A percentile compares a stretch with the other conserved stretches of the same genome.
Conservation (phyloP, 352 stramenopile species). For the Phytophthora parvispora region DNA sequence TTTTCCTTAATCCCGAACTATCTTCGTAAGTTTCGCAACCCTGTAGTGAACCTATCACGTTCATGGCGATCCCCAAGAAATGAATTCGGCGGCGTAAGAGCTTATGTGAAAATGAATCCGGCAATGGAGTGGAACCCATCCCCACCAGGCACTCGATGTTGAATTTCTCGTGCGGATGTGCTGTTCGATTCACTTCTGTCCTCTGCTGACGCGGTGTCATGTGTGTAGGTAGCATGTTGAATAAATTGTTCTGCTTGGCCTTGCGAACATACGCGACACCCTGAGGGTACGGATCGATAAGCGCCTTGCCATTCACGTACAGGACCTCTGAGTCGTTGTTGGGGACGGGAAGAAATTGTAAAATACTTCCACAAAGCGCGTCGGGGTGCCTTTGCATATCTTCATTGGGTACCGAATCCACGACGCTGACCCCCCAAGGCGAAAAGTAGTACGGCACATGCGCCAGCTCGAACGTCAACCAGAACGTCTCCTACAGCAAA, state of each 20-base stretch:
- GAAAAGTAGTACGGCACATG: constrained; percentile 48
- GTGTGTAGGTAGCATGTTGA: constrained; percentile 56
- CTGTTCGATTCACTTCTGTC: constrained; percentile 12
- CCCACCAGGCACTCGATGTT: constrained; percentile 57
- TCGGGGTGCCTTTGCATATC: constrained; percentile 42
- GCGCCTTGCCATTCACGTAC: constrained; percentile 34
- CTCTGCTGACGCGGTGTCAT: constrained; percentile 52
- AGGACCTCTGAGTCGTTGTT: constrained; percentile 30
- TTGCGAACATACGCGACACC: constrained; percentile 40
- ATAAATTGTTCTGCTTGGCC: constrained; percentile 44
- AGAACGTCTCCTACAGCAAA: constrained; percentile 39
- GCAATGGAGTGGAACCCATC: constrained; percentile 48
- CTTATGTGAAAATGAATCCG: constrained; percentile 24
- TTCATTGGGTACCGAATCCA: constrained; percentile 36
- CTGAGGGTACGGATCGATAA: constrained; percentile 35
- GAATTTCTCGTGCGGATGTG: constrained; percentile 19
- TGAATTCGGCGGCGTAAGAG: constrained; percentile 46
- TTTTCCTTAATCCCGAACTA: not conserved
- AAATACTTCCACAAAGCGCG: constrained; percentile 46
- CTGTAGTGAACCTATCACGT: constrained; percentile 26
- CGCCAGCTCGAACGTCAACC: constrained; percentile 48
- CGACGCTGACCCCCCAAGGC: constrained; percentile 46
- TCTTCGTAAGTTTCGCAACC: constrained; percentile 31
- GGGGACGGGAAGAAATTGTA: constrained; percentile 43
- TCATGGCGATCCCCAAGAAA: constrained; percentile 37